A percentile compares a stretch with the other conserved stretches of the same genome.
Conservation (phyloP, 805 yeast species). For the Maudiozyma bulderi region DNA sequence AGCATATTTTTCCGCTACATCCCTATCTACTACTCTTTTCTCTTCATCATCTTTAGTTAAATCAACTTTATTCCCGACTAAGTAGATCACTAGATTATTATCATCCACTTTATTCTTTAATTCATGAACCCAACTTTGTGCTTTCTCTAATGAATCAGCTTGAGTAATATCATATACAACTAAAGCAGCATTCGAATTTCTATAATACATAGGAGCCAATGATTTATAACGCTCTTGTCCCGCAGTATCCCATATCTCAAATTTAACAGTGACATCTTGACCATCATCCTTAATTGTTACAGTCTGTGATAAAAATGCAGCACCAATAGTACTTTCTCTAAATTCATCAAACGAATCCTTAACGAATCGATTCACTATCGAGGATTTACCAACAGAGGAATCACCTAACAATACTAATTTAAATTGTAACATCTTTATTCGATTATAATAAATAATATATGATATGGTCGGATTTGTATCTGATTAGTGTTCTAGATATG, state of each 20-base stretch:
- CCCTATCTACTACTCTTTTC: constrained; percentile 37
- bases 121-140: constrained; percentile 87
- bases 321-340: constrained; percentile 94
- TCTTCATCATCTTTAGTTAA: constrained; percentile 55
- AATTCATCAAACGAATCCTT: constrained; percentile 63
- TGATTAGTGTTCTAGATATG: background rate
- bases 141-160: constrained; percentile 61
- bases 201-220: constrained; percentile 73
- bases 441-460: background rate
- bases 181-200: constrained; percentile 75
- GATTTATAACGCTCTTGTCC: constrained; percentile 87
- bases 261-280: constrained; percentile 32
- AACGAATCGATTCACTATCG: constrained; percentile 75
- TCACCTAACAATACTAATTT: constrained; percentile 72
- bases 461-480: background rate
- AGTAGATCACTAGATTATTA: constrained; percentile 63
- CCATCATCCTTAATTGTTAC: constrained; percentile 27
- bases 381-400: constrained; percentile 74
- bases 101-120: constrained; percentile 71
- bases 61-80: constrained; percentile 84
- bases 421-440: constrained; percentile 34
- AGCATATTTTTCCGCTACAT: constrained; percentile 46
- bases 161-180: constrained; percentile 80
- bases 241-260: constrained; percentile 91
- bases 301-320: constrained; percentile 87